Percentiles rank a stretch among this genome's conserved stretches.
These are phyloP conservation scores for Oryza nivara DNA, from an alignment of 176 grass and related monocot species.

Conservation along the genomic window DNA sequence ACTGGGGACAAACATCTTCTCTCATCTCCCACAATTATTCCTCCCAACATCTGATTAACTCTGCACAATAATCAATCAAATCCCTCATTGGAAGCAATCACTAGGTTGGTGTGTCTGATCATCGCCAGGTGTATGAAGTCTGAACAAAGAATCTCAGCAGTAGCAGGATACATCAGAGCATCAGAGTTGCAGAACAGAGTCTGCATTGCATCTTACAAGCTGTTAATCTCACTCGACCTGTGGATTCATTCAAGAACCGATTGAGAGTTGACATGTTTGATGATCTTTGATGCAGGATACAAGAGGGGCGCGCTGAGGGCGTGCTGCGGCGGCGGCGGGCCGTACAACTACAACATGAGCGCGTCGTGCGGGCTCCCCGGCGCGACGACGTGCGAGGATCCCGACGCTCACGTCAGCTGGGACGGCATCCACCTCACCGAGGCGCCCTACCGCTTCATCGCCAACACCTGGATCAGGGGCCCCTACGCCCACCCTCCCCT, in stretches of 20 bases:
- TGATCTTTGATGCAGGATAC: constrained; percentile 52
- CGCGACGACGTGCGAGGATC: constrained; percentile 59
- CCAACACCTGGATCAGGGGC: constrained; percentile 73
- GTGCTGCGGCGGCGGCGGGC: constrained; percentile 76
- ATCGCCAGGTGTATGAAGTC: neutral
- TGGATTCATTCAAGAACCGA: no score
- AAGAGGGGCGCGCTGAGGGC: constrained; percentile 53
- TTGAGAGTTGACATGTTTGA: no score
- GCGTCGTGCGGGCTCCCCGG: constrained; percentile 55
- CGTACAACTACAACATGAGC: constrained; percentile 82
- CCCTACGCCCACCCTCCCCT: constrained; percentile 78
- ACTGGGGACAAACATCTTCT: neutral
- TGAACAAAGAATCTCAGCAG: neutral
- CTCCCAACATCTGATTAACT: neutral
- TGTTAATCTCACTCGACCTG: no score
- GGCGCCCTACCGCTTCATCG: constrained; percentile 74
- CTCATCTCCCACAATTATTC: neutral
- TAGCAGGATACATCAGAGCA: no score
- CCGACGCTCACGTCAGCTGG: constrained; percentile 72
- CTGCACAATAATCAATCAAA: neutral
- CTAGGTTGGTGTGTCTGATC: neutral
- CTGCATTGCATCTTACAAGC: no score
- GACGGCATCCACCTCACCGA: constrained; percentile 91
- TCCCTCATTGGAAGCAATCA: neutral
- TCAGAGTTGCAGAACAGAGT: no score